These are phyloP conservation scores for button mushroom (Agaricus bisporus) DNA, from an alignment of 768 basidiomycete genomes.

Conservation along the genomic window DNA sequence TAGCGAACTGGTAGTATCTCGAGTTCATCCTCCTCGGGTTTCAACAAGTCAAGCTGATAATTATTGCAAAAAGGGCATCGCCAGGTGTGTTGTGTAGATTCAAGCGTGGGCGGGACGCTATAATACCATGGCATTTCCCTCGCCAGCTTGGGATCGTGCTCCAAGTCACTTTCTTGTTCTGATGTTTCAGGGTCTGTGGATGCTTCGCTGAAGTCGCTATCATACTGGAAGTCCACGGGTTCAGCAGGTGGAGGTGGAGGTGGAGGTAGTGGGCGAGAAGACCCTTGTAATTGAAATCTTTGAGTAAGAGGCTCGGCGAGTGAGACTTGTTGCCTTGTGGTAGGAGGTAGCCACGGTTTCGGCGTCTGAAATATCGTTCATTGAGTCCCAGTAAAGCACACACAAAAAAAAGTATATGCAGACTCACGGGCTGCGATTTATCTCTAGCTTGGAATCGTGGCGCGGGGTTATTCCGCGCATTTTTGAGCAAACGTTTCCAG, in stretches of 20 bases:
- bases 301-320: background rate
- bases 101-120: slow-evolving; percentile 31
- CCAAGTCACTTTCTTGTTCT: slow-evolving; percentile 18
- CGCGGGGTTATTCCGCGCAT: slow-evolving; percentile 9
- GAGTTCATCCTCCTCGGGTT: slow-evolving; percentile 28
- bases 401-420: no score
- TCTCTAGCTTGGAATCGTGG: slow-evolving; percentile 10
- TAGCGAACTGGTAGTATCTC: slow-evolving; percentile 17
- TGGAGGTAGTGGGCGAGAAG: no score
- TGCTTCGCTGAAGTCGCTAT: slow-evolving; percentile 51
- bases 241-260: background rate
- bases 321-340: background rate
- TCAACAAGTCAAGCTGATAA: slow-evolving; percentile 40
- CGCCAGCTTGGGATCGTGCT: slow-evolving; percentile 15
- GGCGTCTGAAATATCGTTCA: background rate
- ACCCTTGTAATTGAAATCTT: background rate
- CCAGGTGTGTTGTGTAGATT: slow-evolving; percentile 43
- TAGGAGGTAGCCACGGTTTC: background rate
- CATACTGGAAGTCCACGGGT: slow-evolving; percentile 29
- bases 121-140: slow-evolving; percentile 30
- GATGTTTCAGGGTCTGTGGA: slow-evolving; percentile 40
- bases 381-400: background rate
- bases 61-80: slow-evolving; percentile 36
- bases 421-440: background rate
- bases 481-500: slow-evolving; percentile 24